Percentiles rank a stretch among this genome's conserved stretches.
Evolutionary conservation across 164 flowering plant genomes (phyloP).

Genomic region (Tinospora cordifolia): DNA sequence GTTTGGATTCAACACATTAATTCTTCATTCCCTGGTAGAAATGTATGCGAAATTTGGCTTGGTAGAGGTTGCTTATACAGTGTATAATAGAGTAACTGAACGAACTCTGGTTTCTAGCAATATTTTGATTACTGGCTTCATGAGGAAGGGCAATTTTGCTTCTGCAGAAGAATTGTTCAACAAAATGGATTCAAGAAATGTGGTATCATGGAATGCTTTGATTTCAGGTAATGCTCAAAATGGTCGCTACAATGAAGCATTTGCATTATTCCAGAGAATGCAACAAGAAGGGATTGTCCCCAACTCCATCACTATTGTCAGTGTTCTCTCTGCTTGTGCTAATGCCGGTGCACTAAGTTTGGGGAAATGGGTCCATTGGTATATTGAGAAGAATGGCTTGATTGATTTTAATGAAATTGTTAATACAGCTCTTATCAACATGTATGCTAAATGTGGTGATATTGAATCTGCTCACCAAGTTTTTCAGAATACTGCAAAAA

Average conservation of each 20-base stretch:
- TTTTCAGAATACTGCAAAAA: conserved; percentile 34
- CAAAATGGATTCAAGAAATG: conserved; percentile 17
- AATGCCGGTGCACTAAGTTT: conserved; percentile 35
- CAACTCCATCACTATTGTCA: conserved; percentile 33
- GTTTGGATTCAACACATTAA: too few species aligned
- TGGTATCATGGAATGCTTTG: conserved; percentile 29
- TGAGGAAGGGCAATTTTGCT: conserved; percentile 13
- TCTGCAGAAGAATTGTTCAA: conserved; percentile 15
- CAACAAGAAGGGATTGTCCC: conserved; percentile 21
- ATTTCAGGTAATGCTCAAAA: conserved; percentile 44
- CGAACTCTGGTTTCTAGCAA: conserved; percentile 13
- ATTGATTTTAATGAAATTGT: conserved; percentile 25
- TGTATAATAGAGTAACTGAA: too few species aligned
- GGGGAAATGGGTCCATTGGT: conserved; percentile 43
- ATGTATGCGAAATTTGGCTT: too few species aligned
- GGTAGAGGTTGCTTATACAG: too few species aligned
- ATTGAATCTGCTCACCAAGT: conserved; percentile 28
- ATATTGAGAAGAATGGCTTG: conserved; percentile 24
- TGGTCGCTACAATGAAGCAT: conserved; percentile 32
- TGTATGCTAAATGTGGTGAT: conserved; percentile 50
- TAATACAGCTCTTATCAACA: conserved; percentile 36
- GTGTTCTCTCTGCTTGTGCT: conserved; percentile 52
- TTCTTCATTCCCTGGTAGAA: too few species aligned
- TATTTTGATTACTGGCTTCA: conserved; percentile 21
- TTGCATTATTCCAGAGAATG: conserved; percentile 42